Conservation (phyloP, 2,329 filamentous ascomycete genomes). For the Penicillium sp. region DNA sequence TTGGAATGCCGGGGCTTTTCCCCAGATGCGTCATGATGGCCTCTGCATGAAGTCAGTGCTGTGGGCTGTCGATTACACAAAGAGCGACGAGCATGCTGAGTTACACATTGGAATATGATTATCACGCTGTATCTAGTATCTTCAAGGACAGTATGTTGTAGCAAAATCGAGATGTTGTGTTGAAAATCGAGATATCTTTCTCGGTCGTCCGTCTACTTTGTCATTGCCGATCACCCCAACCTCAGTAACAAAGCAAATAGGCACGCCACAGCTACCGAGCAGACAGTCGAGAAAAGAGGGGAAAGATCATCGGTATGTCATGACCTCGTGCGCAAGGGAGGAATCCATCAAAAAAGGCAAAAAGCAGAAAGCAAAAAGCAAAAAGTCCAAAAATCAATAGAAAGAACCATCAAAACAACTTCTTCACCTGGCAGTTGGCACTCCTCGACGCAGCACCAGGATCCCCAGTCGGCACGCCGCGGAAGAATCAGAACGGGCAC, state of each 20-base stretch:
- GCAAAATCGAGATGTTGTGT: not conserved
- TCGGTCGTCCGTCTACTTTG: not conserved
- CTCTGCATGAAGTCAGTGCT: conserved; percentile 25
- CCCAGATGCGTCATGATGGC: conserved; percentile 36
- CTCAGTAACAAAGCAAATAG: not conserved
- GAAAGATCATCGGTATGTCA: conserved; percentile 6
- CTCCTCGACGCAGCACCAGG: not conserved
- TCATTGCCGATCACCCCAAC: not conserved
- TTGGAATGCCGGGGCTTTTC: conserved; percentile 15
- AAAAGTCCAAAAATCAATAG: not conserved
- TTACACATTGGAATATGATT: no score
- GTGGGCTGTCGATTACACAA: conserved; percentile 5
- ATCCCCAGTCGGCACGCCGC: conserved; percentile 12
- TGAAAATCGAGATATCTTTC: not conserved
- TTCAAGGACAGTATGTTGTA: no score
- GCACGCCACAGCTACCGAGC: not conserved
- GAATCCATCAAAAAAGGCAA: not conserved
- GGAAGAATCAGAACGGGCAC: conserved; percentile 9
- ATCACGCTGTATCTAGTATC: not conserved
- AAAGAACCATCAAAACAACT: not conserved
- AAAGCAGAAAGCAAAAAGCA: not conserved
- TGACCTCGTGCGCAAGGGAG: conserved; percentile 5
- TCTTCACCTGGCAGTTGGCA: not conserved
- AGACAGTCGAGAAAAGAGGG: not conserved
- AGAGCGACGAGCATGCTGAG: no score